Conservation (phyloP, 1,284 basidiomycete species). For the Gymnopus androsaceus region DNA sequence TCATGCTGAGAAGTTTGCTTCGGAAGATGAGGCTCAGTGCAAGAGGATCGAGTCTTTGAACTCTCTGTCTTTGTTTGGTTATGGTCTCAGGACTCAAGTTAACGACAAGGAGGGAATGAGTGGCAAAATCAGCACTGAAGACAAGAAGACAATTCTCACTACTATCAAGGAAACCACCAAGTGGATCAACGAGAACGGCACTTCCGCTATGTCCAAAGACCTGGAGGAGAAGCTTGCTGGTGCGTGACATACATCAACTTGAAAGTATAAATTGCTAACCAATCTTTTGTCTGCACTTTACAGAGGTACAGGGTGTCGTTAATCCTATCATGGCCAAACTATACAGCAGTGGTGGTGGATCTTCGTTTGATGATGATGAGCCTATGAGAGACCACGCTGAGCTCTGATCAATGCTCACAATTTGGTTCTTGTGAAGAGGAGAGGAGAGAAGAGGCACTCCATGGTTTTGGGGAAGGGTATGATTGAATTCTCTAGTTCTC, state of each 20-base stretch:
- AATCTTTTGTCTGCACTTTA: slow-evolving; percentile 18
- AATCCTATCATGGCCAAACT: slow-evolving; percentile 81
- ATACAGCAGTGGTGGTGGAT: slow-evolving; percentile 54
- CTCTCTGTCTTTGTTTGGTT: slow-evolving; percentile 75
- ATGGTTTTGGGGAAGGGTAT: slow-evolving; percentile 36
- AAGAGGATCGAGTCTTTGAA: slow-evolving; percentile 90
- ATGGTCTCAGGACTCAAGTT: slow-evolving; percentile 85
- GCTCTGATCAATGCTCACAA: slow-evolving; percentile 44
- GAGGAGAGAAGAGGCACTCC: neutral
- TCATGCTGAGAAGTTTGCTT: slow-evolving; percentile 89
- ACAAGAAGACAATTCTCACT: slow-evolving; percentile 86
- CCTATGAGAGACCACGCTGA: slow-evolving; percentile 67
- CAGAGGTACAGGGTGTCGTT: slow-evolving; percentile 72
- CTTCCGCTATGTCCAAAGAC: slow-evolving; percentile 79
- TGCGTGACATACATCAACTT: slow-evolving; percentile 28
- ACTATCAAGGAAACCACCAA: slow-evolving; percentile 88
- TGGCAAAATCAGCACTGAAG: slow-evolving; percentile 83
- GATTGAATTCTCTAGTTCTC: slow-evolving; percentile 72
- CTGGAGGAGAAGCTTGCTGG: slow-evolving; percentile 85
- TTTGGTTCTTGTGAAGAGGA: neutral
- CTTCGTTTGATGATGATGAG: slow-evolving; percentile 52
- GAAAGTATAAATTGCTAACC: slow-evolving; percentile 12
- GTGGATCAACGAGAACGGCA: slow-evolving; percentile 88
- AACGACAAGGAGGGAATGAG: slow-evolving; percentile 88
- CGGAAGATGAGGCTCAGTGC: slow-evolving; percentile 83